phyloP scores from a whole-genome alignment of 2,329 filamentous ascomycete species.

The Fusarium paranaense region DNA sequence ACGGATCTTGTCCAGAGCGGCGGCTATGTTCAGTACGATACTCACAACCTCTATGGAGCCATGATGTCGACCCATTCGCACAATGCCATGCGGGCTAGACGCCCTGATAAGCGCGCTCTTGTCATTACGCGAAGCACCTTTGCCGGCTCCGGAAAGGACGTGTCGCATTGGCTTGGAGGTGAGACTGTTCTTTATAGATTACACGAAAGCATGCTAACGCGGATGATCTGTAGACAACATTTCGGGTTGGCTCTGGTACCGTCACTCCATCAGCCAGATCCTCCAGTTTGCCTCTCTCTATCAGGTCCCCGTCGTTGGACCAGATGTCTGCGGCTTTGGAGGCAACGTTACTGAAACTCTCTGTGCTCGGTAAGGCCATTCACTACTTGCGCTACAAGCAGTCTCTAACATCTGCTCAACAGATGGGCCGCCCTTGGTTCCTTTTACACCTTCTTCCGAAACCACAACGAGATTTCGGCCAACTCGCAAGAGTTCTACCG shows the following conservation, averaged over 20 bases:
- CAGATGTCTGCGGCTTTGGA: slow-evolving; percentile 83
- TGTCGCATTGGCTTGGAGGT: slow-evolving; percentile 70
- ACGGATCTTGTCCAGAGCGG: slow-evolving; percentile 39
- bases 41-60: slow-evolving; percentile 80
- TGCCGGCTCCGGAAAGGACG: slow-evolving; percentile 74
- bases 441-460: slow-evolving; percentile 77
- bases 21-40: slow-evolving; percentile 60
- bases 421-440: slow-evolving; percentile 75
- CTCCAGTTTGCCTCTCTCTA: slow-evolving; percentile 73
- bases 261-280: slow-evolving; percentile 67
- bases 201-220: not conserved
- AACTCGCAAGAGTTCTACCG: slow-evolving; percentile 73
- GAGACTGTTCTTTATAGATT: not conserved
- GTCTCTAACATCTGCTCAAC: not conserved
- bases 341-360: slow-evolving; percentile 58
- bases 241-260: slow-evolving; percentile 68
- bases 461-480: slow-evolving; percentile 65
- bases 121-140: slow-evolving; percentile 83
- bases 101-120: slow-evolving; percentile 73
- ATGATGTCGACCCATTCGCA: slow-evolving; percentile 78
- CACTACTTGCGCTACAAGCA: rapidly evolving
- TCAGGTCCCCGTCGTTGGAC: slow-evolving; percentile 75
- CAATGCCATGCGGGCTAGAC: slow-evolving; percentile 73
- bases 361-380: slow-evolving; percentile 24
- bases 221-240: slow-evolving; percentile 38